Conservation (phyloP, 176 grass and related monocot species). For the Aegilops sharonensis region DNA sequence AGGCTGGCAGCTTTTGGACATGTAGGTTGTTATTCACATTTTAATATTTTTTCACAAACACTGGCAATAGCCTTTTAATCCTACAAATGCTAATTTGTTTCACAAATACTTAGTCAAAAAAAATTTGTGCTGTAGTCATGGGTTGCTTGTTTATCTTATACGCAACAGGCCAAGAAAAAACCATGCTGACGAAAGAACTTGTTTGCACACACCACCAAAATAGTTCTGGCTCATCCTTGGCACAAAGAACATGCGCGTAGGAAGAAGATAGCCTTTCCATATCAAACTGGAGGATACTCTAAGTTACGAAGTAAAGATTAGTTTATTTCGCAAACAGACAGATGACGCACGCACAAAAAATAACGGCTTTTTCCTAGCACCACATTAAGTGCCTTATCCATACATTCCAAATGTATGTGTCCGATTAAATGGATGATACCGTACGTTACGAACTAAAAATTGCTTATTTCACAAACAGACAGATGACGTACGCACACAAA, state of each 20-base stretch:
- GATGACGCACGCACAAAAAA: background rate
- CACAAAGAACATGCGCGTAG: background rate
- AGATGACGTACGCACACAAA: background rate
- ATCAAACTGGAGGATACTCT: slow-evolving; percentile 1
- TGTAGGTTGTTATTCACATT: background rate
- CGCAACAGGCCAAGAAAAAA: background rate
- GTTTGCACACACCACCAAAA: background rate
- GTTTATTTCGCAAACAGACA: slow-evolving; percentile 9
- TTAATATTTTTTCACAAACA: background rate
- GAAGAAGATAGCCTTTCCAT: background rate
- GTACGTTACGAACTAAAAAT: background rate
- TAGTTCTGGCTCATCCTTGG: background rate
- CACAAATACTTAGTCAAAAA: background rate
- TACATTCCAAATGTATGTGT: background rate
- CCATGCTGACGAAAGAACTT: background rate
- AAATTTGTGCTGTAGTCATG: background rate
- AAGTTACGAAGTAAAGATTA: background rate
- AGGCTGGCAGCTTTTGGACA: background rate
- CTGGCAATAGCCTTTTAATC: background rate
- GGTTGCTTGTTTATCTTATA: slow-evolving; percentile 10
- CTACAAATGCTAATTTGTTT: background rate
- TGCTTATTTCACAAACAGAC: background rate
- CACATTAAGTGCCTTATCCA: background rate
- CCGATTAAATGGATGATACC: background rate
- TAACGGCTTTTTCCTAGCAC: background rate